Conservation (phyloP, 2,329 filamentous ascomycete species). For the Sporothrix protearum region DNA sequence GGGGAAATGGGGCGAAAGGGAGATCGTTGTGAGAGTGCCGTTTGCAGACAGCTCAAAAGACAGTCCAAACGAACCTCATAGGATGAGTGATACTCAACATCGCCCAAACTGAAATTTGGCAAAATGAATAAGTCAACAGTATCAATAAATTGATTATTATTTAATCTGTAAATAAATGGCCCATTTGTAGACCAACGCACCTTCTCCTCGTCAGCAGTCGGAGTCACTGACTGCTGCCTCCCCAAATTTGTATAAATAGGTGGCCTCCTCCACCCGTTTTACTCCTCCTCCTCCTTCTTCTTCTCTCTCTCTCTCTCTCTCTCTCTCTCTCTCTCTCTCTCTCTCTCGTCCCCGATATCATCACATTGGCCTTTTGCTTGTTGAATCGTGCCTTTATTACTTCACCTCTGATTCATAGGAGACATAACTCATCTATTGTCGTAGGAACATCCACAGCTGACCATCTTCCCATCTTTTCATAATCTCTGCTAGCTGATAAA, state of each 20-base stretch:
- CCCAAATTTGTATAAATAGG: neutral
- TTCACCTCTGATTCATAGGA: no score
- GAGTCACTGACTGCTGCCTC: neutral
- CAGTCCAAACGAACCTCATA: neutral
- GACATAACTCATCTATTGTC: no score
- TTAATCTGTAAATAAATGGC: neutral
- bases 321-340: no score
- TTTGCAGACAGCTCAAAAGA: neutral
- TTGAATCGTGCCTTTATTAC: no score
- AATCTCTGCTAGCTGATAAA: no score
- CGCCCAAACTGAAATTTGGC: neutral
- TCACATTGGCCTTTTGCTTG: neutral
- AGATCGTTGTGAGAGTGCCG: neutral
- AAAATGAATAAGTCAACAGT: neutral
- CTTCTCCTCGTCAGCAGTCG: neutral
- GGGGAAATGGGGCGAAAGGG: neutral
- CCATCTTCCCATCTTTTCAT: no score
- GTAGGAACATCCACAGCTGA: no score
- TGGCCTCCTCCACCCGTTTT: neutral
- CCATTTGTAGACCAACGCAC: neutral
- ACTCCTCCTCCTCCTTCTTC: neutral
- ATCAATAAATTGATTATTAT: neutral
- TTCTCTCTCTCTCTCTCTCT: neutral
- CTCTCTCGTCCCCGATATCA: no score
- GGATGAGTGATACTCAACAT: neutral